Evolutionary conservation across 148 eudicot genomes (phyloP).

Genomic region (Heliosperma pusillum): DNA sequence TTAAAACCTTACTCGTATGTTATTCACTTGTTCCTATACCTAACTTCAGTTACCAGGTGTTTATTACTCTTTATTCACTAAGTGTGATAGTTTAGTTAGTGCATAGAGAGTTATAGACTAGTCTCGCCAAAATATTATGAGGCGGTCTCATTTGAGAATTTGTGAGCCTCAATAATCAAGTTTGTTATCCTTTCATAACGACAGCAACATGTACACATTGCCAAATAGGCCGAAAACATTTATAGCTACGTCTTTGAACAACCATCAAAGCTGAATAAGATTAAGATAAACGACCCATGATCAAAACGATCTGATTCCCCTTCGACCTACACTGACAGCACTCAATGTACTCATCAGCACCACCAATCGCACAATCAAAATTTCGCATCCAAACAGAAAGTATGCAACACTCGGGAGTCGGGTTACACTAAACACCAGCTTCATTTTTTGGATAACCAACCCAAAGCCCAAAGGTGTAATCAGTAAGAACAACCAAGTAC

Average conservation of each 20-base stretch:
- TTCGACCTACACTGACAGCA: background rate
- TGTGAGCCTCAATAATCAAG: background rate
- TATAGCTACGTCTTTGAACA: background rate
- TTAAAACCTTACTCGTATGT: too few relatives aligned
- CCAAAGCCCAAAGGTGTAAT: background rate
- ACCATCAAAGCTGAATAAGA: background rate
- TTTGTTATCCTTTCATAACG: background rate
- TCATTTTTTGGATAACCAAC: background rate
- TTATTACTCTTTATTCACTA: background rate
- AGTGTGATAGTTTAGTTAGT: too few relatives aligned
- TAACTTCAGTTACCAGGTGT: background rate
- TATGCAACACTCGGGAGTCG: too few relatives aligned
- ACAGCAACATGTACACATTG: background rate
- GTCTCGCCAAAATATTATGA: too few relatives aligned
- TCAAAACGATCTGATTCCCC: constrained; percentile 6
- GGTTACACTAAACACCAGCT: background rate
- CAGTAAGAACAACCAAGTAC: background rate
- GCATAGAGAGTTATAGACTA: too few relatives aligned
- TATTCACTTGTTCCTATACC: too few relatives aligned
- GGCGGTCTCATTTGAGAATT: too few relatives aligned
- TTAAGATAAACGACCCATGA: constrained; percentile 1
- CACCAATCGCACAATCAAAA: background rate
- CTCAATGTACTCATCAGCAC: background rate
- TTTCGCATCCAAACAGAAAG: too few relatives aligned
- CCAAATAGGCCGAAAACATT: background rate